Conservation (phyloP, 768 basidiomycete species). For the Porphyrellus cyaneotinctus region DNA sequence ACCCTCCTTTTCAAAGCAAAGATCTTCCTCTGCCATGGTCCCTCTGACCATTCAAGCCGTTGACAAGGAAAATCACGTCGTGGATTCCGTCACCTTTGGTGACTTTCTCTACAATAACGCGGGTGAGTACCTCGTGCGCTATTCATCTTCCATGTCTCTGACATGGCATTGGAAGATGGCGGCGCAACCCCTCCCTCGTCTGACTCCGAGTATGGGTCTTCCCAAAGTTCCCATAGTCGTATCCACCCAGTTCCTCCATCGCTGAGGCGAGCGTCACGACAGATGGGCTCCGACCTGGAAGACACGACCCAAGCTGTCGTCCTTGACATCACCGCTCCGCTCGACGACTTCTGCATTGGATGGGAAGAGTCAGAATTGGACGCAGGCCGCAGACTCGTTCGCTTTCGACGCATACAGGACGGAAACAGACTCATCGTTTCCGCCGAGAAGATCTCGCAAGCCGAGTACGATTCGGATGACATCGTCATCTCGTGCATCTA, state of each 20-base stretch:
- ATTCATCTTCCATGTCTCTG: not conserved
- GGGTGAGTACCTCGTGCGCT: constrained; percentile 28
- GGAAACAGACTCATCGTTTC: constrained; percentile 73
- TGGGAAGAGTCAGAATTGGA: constrained; percentile 66
- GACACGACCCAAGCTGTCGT: constrained; percentile 51
- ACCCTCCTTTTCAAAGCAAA: constrained; percentile 47
- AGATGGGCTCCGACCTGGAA: constrained; percentile 30
- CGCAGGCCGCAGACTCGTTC: constrained; percentile 77
- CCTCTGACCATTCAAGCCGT: constrained; percentile 62
- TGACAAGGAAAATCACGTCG: constrained; percentile 45
- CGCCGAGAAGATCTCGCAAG: constrained; percentile 69
- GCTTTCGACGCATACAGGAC: constrained; percentile 75
- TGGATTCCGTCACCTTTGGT: constrained; percentile 69
- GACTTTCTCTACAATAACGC: constrained; percentile 61
- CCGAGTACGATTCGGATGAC: constrained; percentile 68
- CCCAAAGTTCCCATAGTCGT: constrained; percentile 19
- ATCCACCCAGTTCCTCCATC: constrained; percentile 8
- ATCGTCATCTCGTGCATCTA: constrained; percentile 95
- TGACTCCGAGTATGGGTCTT: constrained; percentile 34
- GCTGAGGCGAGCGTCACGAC: constrained; percentile 23
- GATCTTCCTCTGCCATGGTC: constrained; percentile 39
- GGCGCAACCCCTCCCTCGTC: constrained; percentile 38
- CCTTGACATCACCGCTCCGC: constrained; percentile 57
- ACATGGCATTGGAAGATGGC: constrained; percentile 3
- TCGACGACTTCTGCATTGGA: constrained; percentile 49